Evolutionary conservation across 75 land plant genomes (phyloP), one percentile per base, ranked within the genome.

Genomic region (Picea sitchensis): DNA sequence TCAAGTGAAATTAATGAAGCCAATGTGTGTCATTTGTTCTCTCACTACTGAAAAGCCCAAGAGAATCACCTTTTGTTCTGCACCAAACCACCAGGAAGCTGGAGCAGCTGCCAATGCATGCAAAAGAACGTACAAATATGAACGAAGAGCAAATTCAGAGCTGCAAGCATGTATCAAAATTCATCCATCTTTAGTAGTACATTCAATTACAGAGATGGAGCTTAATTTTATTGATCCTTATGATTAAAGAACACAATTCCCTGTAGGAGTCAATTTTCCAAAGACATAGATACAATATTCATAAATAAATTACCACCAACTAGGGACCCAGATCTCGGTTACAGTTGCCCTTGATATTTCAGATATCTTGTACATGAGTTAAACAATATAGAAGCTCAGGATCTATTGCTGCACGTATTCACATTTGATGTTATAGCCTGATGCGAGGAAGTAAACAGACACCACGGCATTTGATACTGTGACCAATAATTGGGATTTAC

Each of bases 131-230:
- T 98, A 98, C 13, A 96, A 80, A 81, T 98, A 98, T 34, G 99
- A 98, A 73, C 99, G 86, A n/a, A 98, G 86, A 6, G 96, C 94
- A 87, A 95, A 98, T 76, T 93, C 86, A 60, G 99, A 89, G 76
- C 99, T 98, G 92, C 81, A 87, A 77, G 76, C 58, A 65, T 34
- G 56, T 11, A 72, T 36, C 80, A 77, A 75, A 56, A 44, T 69
- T 18, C 38, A 41, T 78, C 61, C 32, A 36, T 7, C 56, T 9
- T 51, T 32, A 3, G 36, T 38, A 56, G 47, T 82, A 57, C n/a
- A 23, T 65, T 31, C 72, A 61, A 9, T 60, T 7, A 75, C 15
- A 59, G 20, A 15, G 71, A 61, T 30, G 57, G 36, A 67, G 20
- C 41, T 36, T 32, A 67, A 34, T 44, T n/a, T 71, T 41, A 38